Evolutionary conservation across 1,284 basidiomycete genomes (phyloP), one percentile per base, ranked within the genome.

Genomic region (Cutaneotrichosporon dermatis): DNA sequence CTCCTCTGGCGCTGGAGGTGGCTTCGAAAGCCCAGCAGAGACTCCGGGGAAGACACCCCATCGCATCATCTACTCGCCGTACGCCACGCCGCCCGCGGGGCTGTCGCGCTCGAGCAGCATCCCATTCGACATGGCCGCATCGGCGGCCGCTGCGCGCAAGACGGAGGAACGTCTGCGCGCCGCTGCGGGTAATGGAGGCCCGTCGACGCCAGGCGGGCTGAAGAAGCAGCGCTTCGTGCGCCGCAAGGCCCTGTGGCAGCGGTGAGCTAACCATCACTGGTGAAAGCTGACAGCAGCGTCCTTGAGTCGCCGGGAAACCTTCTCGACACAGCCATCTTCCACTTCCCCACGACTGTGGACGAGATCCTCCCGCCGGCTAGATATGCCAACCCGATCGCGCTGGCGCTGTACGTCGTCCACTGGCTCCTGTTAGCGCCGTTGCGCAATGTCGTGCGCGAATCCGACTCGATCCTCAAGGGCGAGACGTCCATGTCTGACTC

Each of bases 101-200:
- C 62, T 69, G 39, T 71, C 69, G 54, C 69, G 61, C 51, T 67
- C 64, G 16, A 61, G 69, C 4, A 70, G 65, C 46, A 67, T 72
- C 12, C 74, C 74, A 4, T 76, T 76, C 54, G 70, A 76, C 53
- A 73, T 75, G 72, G 73, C 66, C 33, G 74, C 69, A 0, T 71
- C 59, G 57, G 61, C 66, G 2, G 66, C 66, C 36, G 69, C 68
- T 4, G 73, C 63, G 1, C 46, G 61, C 25, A 54, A 63, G 46
- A 50, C 54, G 11, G 66, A 69, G 36, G 66, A 69, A 37, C 49
- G 57, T 6, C 39, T 36, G 7, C 46, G 50, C 16, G 36, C 40
- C 12, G 35, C 39, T 8, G 12, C 25, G 2, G 33, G 25, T 12
- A 11, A 8, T 5, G 43, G 25, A 25, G 25, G 42, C 41, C 16